These are phyloP conservation scores for Aspergillus sp. DNA, from an alignment of 2,329 filamentous ascomycete species.

Conservation along the genomic window DNA sequence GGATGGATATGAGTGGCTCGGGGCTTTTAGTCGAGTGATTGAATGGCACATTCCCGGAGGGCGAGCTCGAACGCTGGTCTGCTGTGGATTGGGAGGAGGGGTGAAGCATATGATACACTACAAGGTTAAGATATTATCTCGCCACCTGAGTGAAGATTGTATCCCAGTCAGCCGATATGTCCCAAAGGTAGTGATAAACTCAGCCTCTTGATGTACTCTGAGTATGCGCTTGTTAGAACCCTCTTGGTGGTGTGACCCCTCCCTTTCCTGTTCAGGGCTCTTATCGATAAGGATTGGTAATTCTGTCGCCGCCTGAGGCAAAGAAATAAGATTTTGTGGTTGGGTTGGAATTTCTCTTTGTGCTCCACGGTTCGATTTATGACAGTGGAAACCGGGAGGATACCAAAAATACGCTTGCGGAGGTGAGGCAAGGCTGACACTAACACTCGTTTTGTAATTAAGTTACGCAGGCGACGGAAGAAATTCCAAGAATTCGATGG, in stretches of 20 bases:
- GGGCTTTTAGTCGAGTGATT: background rate
- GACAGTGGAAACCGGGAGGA: background rate
- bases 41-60: background rate
- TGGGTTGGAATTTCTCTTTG: background rate
- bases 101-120: too few species aligned
- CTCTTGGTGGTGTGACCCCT: background rate
- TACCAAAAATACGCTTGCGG: background rate
- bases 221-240: too few species aligned
- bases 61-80: background rate
- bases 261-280: background rate
- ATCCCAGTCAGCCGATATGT: too few species aligned
- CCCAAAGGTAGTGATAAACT: background rate
- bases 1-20: background rate
- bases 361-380: background rate
- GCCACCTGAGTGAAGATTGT: too few species aligned
- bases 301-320: slow-evolving; percentile 13
- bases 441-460: background rate
- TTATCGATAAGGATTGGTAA: slow-evolving; percentile 13
- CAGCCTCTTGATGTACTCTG: background rate
- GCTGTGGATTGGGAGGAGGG: too few species aligned
- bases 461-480: slow-evolving; percentile 17
- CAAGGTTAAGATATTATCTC: too few species aligned
- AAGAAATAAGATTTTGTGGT: background rate
- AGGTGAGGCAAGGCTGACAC: background rate
- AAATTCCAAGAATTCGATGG: slow-evolving; percentile 32